Evolutionary conservation across 1,284 basidiomycete species (phyloP), one percentile per base, ranked within the genome.

Genomic region (Ceratobasidium theobromae): DNA sequence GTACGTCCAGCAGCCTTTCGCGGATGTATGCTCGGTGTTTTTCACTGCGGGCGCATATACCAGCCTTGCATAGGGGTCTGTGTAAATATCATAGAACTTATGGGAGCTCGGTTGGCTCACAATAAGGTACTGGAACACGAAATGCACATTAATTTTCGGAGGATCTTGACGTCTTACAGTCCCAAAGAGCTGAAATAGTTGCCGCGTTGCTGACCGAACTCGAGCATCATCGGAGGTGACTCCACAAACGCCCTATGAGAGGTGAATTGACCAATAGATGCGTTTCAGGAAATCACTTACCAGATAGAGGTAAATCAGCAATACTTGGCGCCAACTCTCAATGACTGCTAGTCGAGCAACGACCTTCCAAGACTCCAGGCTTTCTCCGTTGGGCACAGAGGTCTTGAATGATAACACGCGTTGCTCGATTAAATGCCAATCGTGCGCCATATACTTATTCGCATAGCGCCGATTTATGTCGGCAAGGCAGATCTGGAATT

Each of bases 271-370:
- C n/a, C 5, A 38, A 54, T 41, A 5, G 6, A 21, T 3, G 25
- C 18, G 18, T 16, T 4, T 38, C 18, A n/a, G 23, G 11, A 12
- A 45, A 6, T 8, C 3, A 25, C 57, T 49, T 45, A 62, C 58
- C 58, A 62, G 49, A 27, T 62, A 62, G 46, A 62, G 12, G 30
- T 62, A 62, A 5, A 51, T 41, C 21, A 62, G 18, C 35, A 62
- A 16, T 14, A 38, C 46, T 21, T 62, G 58, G 4, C 58, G 46
- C 58, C 58, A 62, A 30, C 58, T 62, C 25, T 62, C 58, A 6
- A n/a, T 32, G 9, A 62, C 58, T 12, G 58, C 58, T 11, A 62
- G 16, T 41, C 46, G 18, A 9, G 46, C 46, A n/a, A 62, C 21
- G 2, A 23, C 4, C 23, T 30, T 51, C 45, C 33, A 62, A 16